phyloP scores from a whole-genome alignment of 2,329 filamentous ascomycete genomes.

The Fusarium chlamydosporum region DNA sequence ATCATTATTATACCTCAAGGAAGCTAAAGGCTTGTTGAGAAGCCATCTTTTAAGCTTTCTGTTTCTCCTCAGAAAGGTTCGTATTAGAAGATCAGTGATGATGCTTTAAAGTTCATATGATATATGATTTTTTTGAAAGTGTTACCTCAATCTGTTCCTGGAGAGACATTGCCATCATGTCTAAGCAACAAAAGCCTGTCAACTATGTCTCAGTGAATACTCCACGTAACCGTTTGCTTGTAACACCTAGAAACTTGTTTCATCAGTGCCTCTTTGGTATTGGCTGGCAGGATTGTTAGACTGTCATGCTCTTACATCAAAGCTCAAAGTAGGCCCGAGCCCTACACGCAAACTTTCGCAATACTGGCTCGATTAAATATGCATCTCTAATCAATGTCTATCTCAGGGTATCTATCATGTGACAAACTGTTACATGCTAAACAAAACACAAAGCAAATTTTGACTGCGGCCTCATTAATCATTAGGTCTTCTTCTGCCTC shows the following conservation, averaged over 20 bases:
- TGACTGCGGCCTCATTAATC: not conserved
- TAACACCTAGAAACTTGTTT: too few relatives aligned
- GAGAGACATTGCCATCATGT: too few relatives aligned
- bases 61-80: too few relatives aligned
- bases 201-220: fast-evolving
- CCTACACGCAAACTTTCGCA: not conserved
- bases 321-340: not conserved
- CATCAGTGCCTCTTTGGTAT: not conserved
- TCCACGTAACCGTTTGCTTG: not conserved
- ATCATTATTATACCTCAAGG: too few relatives aligned
- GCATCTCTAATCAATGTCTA: not conserved
- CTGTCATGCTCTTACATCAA: not conserved
- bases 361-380: not conserved
- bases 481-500: slow-evolving; percentile 1
- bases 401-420: slow-evolving; percentile 12
- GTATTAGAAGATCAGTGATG: too few relatives aligned
- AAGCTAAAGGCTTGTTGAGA: too few relatives aligned
- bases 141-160: too few relatives aligned
- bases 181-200: too few relatives aligned
- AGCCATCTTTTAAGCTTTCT: too few relatives aligned
- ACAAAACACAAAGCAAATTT: not conserved
- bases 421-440: not conserved
- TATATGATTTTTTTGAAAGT: too few relatives aligned
- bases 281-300: not conserved
- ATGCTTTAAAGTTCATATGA: too few relatives aligned